These are phyloP conservation scores for Microsporum audouinii DNA, from an alignment of 2,329 filamentous ascomycete species.

Conservation along the genomic window DNA sequence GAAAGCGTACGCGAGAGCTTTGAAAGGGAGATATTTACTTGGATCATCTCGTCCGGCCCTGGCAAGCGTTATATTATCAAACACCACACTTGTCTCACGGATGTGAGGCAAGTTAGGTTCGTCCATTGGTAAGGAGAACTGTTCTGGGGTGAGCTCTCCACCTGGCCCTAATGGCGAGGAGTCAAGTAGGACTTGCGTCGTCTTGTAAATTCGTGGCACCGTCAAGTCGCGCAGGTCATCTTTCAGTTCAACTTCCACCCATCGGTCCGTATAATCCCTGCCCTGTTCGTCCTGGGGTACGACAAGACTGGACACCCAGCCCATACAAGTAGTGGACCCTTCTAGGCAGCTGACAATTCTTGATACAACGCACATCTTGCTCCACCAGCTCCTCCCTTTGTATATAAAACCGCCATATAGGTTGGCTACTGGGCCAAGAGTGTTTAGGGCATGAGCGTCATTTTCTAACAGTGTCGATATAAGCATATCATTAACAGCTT, in stretches of 20 bases:
- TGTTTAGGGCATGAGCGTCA: slow-evolving; percentile 37
- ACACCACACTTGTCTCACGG: slow-evolving; percentile 7
- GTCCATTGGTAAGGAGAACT: slow-evolving; percentile 32
- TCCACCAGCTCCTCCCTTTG: slow-evolving; percentile 43
- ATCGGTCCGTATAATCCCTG: slow-evolving; percentile 31
- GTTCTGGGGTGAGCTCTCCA: slow-evolving; percentile 27
- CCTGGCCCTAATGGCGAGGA: slow-evolving; percentile 31
- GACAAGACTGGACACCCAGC: slow-evolving; percentile 40
- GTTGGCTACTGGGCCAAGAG: slow-evolving; percentile 41
- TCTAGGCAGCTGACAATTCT: slow-evolving; percentile 40
- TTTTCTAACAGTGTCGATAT: slow-evolving; percentile 47
- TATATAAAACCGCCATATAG: slow-evolving; percentile 47
- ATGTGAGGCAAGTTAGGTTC: slow-evolving; percentile 15
- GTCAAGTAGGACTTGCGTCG: slow-evolving; percentile 27
- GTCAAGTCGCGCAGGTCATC: slow-evolving; percentile 18
- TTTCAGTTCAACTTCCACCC: slow-evolving; percentile 39
- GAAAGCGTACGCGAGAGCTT: slow-evolving; percentile 17
- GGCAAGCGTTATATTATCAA: slow-evolving; percentile 14
- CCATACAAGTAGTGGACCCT: slow-evolving; percentile 42
- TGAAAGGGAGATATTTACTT: slow-evolving; percentile 15
- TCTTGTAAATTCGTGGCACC: slow-evolving; percentile 36
- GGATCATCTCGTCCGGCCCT: slow-evolving; percentile 12
- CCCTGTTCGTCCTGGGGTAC: slow-evolving; percentile 28
- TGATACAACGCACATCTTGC: slow-evolving; percentile 44
- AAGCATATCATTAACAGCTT: slow-evolving; percentile 43